Evolutionary conservation across 768 basidiomycete genomes (phyloP), one percentile per base, ranked within the genome.

Genomic region (Hericium erinaceus): DNA sequence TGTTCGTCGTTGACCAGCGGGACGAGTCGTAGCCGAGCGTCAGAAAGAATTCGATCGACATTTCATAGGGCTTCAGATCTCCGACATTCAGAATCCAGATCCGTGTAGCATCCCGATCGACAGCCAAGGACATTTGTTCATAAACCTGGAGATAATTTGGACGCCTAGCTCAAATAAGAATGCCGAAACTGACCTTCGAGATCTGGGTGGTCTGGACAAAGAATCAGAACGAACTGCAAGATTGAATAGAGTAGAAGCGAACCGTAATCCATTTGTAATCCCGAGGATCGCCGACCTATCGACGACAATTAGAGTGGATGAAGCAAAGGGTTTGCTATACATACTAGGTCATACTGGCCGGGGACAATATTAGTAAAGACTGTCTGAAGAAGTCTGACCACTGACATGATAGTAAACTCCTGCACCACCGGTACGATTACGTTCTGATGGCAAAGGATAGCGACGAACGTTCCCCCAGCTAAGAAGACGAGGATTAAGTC

Each of bases 1-100:
- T 64, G 64, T 84, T 84, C 59, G 77, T 72, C 9, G 71, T 74
- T 12, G 73, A 75, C 79, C 82, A 89, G n/a, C 73, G 67, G 0
- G 81, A 73, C 0, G 80, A 68, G 62, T 89, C 77, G 76, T 80
- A 88, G 3, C 79, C 85, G 48, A 78, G 78, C 13, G 70, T 74
- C 61, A 88, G 70, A 75, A 85, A 88, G 68, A 84, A 86, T 61
- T 87, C 85, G 37, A 75, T 83, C 53, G 84, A 80, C 53, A 84
- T 79, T 62, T 89, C 87, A 60, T 83, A 83, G 2, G 85, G 85
- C 67, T 88, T 88, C 53, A 89, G 69, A 63, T 88, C 85, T 15
- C 87, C 87, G 55, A 89, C 85, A 65, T 87, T 89, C 56, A 89
- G 67, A 49, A 89, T 78, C 84, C 85, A 87, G 50, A 89, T 70